Conservation (phyloP, 768 basidiomycete species). For the Daedalea quercina region DNA sequence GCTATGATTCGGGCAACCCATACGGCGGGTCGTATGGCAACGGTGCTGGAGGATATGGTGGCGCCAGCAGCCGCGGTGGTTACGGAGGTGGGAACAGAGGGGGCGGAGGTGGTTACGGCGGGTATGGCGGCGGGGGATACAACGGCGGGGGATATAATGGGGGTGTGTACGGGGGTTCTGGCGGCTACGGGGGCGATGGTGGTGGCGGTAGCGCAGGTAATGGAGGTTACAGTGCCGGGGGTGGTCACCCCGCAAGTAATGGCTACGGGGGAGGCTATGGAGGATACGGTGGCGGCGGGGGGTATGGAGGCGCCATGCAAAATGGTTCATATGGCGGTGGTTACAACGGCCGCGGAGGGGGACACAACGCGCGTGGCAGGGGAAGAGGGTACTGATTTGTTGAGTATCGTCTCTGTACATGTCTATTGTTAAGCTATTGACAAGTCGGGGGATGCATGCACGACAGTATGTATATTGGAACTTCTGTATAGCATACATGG, state of each 20-base stretch:
- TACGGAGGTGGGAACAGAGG: constrained; percentile 26
- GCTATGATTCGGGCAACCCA: constrained; percentile 2
- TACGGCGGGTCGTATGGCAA: constrained; percentile 13
- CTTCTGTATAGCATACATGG: neutral
- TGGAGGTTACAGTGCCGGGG: constrained; percentile 31
- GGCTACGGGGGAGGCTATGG: neutral
- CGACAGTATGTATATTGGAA: neutral
- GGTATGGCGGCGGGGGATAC: constrained; percentile 24
- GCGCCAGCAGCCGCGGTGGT: constrained; percentile 24
- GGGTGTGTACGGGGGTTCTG: constrained; percentile 17
- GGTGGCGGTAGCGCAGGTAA: constrained; percentile 22
- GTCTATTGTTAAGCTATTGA: neutral
- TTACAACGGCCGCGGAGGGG: constrained; percentile 14
- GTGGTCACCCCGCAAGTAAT: constrained; percentile 13
- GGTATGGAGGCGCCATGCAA: constrained; percentile 14
- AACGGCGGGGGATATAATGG: constrained; percentile 26
- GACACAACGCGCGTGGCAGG: constrained; percentile 33
- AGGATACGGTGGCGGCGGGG: constrained; percentile 8
- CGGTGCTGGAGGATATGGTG: constrained; percentile 29
- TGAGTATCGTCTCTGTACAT: neutral
- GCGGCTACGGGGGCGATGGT: constrained; percentile 25
- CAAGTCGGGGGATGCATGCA: neutral
- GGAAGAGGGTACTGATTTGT: constrained; percentile 39
- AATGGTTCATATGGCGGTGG: constrained; percentile 15
- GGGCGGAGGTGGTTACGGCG: constrained; percentile 25